Evolutionary conservation across 2,329 filamentous ascomycete genomes (phyloP).

Genomic region (Ophiostoma sp.): DNA sequence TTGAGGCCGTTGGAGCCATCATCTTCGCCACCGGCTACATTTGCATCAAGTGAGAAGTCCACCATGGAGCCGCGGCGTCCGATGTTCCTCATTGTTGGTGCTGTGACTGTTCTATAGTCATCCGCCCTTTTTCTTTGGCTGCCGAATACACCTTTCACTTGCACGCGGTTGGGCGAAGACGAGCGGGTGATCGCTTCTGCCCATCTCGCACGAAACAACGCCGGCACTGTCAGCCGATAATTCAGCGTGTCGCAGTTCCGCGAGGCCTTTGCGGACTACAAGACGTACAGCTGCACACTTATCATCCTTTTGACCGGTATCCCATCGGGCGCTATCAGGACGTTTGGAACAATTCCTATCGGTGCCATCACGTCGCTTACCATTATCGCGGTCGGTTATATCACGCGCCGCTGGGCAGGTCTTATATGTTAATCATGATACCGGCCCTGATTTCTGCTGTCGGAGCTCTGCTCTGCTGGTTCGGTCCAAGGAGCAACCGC

Average conservation of each 20-base stretch:
- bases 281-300: not conserved
- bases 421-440: not conserved
- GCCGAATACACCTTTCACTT: not conserved
- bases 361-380: not conserved
- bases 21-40: not conserved
- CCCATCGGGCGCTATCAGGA: not conserved
- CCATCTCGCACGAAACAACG: not conserved
- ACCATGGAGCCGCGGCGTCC: not conserved
- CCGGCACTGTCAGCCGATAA: not conserved
- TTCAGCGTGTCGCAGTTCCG: not conserved
- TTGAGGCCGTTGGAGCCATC: not conserved
- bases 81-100: constrained; percentile 2
- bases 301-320: not conserved
- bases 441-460: not conserved
- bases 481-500: not conserved
- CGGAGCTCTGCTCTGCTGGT: not conserved
- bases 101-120: not conserved
- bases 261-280: constrained; percentile 4
- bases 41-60: not conserved
- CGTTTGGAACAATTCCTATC: constrained; percentile 4
- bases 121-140: not conserved
- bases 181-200: not conserved
- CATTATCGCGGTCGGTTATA: not conserved
- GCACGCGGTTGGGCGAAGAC: not conserved
- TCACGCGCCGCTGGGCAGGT: not conserved